phyloP scores from a whole-genome alignment of 805 yeast genomes.

The Candida odintsovae region DNA sequence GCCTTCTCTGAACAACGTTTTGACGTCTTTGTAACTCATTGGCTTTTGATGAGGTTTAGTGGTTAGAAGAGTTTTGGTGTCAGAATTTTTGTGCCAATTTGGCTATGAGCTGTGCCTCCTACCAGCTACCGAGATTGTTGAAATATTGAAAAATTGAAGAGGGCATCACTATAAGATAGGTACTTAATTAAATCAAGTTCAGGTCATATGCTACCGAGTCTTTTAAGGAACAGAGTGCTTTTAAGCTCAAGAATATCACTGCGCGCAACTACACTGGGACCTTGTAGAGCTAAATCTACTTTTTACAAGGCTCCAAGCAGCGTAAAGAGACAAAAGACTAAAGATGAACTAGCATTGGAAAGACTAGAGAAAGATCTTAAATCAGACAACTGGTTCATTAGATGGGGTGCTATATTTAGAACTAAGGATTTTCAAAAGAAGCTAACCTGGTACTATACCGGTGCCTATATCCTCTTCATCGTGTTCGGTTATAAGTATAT shows the following conservation, averaged over 20 bases:
- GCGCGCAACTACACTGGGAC: not conserved
- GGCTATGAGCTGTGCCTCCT: not conserved
- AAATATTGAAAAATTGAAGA: too few species aligned
- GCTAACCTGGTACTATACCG: conserved; percentile 58
- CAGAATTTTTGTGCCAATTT: not conserved
- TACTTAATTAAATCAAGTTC: not conserved
- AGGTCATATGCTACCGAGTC: conserved; percentile 1
- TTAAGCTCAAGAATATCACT: not conserved
- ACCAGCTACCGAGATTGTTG: not conserved
- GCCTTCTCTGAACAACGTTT: not conserved
- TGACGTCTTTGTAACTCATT: not conserved
- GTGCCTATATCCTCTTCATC: conserved; percentile 51
- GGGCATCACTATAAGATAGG: too few species aligned
- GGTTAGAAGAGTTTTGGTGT: not conserved
- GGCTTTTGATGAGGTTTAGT: too few species aligned
- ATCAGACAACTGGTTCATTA: conserved; percentile 30
- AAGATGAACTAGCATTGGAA: conserved; percentile 28
- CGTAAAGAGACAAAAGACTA: conserved; percentile 22
- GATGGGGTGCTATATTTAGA: conserved; percentile 50
- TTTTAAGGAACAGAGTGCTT: conserved; percentile 2
- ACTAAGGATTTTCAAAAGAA: conserved; percentile 54
- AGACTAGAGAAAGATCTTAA: conserved; percentile 28
- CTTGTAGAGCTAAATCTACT: conserved; percentile 6
- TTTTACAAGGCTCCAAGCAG: conserved; percentile 20
- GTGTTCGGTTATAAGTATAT: conserved; percentile 59